Conservation (phyloP, 176 grass and related monocot species). For the Oryza australiensis region DNA sequence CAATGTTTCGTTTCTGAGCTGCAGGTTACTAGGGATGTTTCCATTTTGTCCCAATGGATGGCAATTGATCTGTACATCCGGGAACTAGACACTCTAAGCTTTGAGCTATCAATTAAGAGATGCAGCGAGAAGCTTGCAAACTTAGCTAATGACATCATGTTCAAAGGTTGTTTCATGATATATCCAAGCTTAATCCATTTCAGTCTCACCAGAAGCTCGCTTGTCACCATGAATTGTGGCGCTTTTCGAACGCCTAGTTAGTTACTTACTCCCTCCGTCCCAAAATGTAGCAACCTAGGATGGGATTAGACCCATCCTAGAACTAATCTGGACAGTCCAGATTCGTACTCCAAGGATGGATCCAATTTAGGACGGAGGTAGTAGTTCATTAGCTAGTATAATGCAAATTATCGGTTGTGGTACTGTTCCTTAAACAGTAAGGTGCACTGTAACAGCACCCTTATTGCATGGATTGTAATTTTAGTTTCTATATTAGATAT, state of each 20-base stretch:
- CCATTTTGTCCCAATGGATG: slow-evolving; percentile 91
- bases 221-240: neutral
- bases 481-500: neutral
- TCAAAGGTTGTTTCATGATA: slow-evolving; percentile 55
- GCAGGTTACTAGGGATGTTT: slow-evolving; percentile 91
- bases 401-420: neutral
- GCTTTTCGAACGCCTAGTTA: neutral
- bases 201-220: slow-evolving; percentile 2
- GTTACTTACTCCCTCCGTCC: too few species aligned
- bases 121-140: slow-evolving; percentile 67
- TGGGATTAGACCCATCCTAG: too few species aligned
- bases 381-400: neutral
- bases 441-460: too few species aligned
- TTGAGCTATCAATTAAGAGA: slow-evolving; percentile 87
- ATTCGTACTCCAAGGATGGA: too few species aligned
- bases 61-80: slow-evolving; percentile 81
- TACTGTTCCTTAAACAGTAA: neutral
- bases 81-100: slow-evolving; percentile 87
- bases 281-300: too few species aligned
- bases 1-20: slow-evolving; percentile 14
- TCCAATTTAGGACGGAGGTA: too few species aligned
- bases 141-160: slow-evolving; percentile 73
- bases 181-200: slow-evolving; percentile 4
- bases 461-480: neutral
- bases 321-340: too few species aligned